A percentile compares a stretch with the other conserved stretches of the same genome.
Conservation (phyloP, 2,329 filamentous ascomycete species). For the Hypoxylon rubiginosum region DNA sequence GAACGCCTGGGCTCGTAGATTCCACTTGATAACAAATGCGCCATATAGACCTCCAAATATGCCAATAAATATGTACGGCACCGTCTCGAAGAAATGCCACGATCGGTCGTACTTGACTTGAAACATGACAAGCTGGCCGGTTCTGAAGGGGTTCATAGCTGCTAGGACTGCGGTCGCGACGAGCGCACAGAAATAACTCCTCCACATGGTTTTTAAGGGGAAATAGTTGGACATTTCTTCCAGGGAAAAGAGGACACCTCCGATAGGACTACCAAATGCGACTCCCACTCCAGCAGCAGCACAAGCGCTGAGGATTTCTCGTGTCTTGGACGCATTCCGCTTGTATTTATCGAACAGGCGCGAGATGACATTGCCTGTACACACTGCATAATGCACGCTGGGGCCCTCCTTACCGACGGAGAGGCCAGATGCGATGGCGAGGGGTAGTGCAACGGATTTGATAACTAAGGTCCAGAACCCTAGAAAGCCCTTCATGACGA, state of each 20-base stretch:
- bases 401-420: constrained; percentile 98
- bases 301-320: constrained; percentile 94
- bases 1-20: constrained; percentile 89
- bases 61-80: constrained; percentile 93
- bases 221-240: constrained; percentile 99
- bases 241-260: constrained; percentile 94
- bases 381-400: constrained; percentile 98
- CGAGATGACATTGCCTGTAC: constrained; percentile 96
- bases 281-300: constrained; percentile 96
- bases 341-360: constrained; percentile 93
- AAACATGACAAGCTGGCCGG: constrained; percentile 99
- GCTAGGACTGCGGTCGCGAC: constrained; percentile 94
- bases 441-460: constrained; percentile 90
- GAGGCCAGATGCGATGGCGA: constrained; percentile 93
- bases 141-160: constrained; percentile 97
- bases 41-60: constrained; percentile 96
- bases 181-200: constrained; percentile 96
- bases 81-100: constrained; percentile 97
- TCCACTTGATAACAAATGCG: constrained; percentile 98
- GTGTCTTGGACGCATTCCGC: constrained; percentile 90
- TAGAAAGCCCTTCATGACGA: constrained; percentile 98
- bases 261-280: constrained; percentile 97
- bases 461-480: constrained; percentile 92
- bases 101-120: constrained; percentile 94
- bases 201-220: constrained; percentile 96